Evolutionary conservation across 2,329 filamentous ascomycete genomes (phyloP).

Genomic region (Trichoderma sp.): DNA sequence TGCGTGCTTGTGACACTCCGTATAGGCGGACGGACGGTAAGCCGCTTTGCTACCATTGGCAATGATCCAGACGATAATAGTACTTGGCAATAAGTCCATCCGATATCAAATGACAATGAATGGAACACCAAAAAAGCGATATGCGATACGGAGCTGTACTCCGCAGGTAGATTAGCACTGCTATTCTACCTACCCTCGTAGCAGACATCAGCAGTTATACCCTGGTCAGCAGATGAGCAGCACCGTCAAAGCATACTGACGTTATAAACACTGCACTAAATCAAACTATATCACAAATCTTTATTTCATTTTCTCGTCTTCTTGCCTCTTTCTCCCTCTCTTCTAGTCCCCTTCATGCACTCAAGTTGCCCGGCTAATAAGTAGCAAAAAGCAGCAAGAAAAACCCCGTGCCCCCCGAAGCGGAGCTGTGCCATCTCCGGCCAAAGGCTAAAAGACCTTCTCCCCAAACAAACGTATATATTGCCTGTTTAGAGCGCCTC

Average conservation of each 20-base stretch:
- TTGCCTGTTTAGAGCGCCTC: not conserved
- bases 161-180: not conserved
- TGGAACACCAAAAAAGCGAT: not conserved
- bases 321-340: not conserved
- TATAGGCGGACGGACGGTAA: not conserved
- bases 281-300: not conserved
- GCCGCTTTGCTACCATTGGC: not conserved
- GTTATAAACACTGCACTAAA: not conserved
- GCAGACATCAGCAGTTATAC: not conserved
- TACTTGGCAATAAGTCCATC: not conserved
- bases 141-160: not conserved
- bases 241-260: not conserved
- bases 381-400: not conserved
- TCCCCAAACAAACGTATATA: not conserved
- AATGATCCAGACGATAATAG: not conserved
- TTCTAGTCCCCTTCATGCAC: not conserved
- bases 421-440: not conserved
- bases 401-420: not conserved
- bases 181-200: no score
- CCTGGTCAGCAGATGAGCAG: not conserved
- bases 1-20: not conserved
- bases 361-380: not conserved
- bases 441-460: not conserved
- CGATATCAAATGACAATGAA: not conserved
- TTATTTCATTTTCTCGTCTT: not conserved